Evolutionary conservation across 2,329 filamentous ascomycete genomes (phyloP).

Genomic region (Penicillium sp.): DNA sequence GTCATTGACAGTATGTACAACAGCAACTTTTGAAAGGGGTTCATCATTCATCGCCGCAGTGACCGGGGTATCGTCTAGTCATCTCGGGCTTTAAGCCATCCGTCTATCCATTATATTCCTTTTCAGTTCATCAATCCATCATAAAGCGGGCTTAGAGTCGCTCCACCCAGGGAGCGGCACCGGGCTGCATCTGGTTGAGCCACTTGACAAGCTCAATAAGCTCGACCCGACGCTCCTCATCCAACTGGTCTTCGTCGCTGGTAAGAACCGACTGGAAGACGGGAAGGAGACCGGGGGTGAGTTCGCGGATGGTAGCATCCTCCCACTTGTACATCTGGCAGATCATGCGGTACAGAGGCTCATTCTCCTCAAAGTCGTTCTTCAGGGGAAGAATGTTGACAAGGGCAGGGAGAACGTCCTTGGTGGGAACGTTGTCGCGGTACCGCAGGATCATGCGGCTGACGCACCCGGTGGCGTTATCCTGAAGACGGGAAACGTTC

Average conservation of each 20-base stretch:
- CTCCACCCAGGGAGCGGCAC: slow-evolving; percentile 39
- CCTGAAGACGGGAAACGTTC: slow-evolving; percentile 74
- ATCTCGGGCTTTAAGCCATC: slow-evolving; percentile 26
- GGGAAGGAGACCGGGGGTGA: slow-evolving; percentile 47
- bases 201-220: slow-evolving; percentile 48
- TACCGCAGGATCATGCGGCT: slow-evolving; percentile 88
- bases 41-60: slow-evolving; percentile 31
- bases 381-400: slow-evolving; percentile 77
- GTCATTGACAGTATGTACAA: slow-evolving; percentile 28
- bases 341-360: slow-evolving; percentile 86
- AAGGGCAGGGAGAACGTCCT: slow-evolving; percentile 75
- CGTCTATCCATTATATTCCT: slow-evolving; percentile 30
- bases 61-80: slow-evolving; percentile 34
- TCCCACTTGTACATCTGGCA: slow-evolving; percentile 66
- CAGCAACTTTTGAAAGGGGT: slow-evolving; percentile 27
- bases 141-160: slow-evolving; percentile 30
- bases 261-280: slow-evolving; percentile 48
- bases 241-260: slow-evolving; percentile 46
- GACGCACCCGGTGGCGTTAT: slow-evolving; percentile 90
- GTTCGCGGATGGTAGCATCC: slow-evolving; percentile 44
- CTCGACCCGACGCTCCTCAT: slow-evolving; percentile 47
- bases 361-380: slow-evolving; percentile 96
- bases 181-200: slow-evolving; percentile 46
- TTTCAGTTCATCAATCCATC: slow-evolving; percentile 21
- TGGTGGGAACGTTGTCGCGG: slow-evolving; percentile 74